Conservation (phyloP, 2,329 filamentous ascomycete species). For the Chaetomiaceae sp. region DNA sequence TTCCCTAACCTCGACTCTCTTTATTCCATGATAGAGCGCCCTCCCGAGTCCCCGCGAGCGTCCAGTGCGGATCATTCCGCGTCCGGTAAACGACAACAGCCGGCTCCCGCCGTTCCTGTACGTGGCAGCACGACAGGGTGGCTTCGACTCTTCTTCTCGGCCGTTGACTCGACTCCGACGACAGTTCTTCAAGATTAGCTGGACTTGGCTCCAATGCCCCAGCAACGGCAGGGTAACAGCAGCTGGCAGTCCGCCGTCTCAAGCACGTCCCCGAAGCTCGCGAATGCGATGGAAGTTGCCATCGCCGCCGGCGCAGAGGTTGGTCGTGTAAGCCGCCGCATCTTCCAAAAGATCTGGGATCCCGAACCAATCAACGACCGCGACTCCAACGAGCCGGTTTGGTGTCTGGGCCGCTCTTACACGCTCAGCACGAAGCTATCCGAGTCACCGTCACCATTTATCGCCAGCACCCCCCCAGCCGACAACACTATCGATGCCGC, state of each 20-base stretch:
- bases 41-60: background rate
- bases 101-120: background rate
- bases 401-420: slow-evolving; percentile 67
- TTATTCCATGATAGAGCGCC: background rate
- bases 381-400: slow-evolving; percentile 64
- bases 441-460: slow-evolving; percentile 17
- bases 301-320: slow-evolving; percentile 46
- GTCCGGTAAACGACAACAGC: background rate
- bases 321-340: slow-evolving; percentile 68
- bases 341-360: slow-evolving; percentile 91
- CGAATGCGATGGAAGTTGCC: slow-evolving; percentile 33
- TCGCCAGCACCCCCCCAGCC: slow-evolving; percentile 21
- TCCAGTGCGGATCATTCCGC: background rate
- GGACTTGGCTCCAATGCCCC: slow-evolving; percentile 16
- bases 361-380: slow-evolving; percentile 80
- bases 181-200: background rate
- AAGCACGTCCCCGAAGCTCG: slow-evolving; percentile 26
- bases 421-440: slow-evolving; percentile 34
- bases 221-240: slow-evolving; percentile 19
- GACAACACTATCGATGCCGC: slow-evolving; percentile 13
- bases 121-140: background rate
- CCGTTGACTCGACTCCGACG: background rate
- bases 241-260: slow-evolving; percentile 27
- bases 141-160: background rate
- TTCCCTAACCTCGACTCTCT: background rate